Evolutionary conservation across 495 filamentous ascomycete species (phyloP).

Genomic region (Aspergillus baeticus): DNA sequence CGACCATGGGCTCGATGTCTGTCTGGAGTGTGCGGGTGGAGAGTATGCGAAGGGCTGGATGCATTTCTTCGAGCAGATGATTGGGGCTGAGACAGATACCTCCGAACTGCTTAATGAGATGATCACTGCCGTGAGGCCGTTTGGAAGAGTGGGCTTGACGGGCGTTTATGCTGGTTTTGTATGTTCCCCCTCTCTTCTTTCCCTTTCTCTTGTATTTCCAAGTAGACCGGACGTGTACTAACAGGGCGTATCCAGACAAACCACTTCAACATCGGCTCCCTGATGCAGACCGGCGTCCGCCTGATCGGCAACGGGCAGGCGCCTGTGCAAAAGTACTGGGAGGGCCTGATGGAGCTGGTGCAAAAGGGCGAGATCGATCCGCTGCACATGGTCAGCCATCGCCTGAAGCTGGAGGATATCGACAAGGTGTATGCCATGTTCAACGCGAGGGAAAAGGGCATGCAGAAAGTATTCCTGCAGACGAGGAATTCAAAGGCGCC

Average conservation of each 20-base stretch:
- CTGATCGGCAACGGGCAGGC: slow-evolving; percentile 84
- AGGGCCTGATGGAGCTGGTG: slow-evolving; percentile 68
- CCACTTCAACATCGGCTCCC: slow-evolving; percentile 78
- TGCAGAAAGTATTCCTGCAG: slow-evolving; percentile 73
- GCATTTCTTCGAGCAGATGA: slow-evolving; percentile 70
- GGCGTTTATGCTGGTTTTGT: slow-evolving; percentile 83
- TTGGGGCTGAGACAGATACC: slow-evolving; percentile 82
- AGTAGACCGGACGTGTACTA: neutral
- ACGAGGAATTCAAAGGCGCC: slow-evolving; percentile 63
- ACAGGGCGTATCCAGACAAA: slow-evolving; percentile 59
- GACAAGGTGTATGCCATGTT: slow-evolving; percentile 70
- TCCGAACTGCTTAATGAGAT: slow-evolving; percentile 88
- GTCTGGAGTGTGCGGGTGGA: slow-evolving; percentile 80
- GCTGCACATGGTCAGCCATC: slow-evolving; percentile 75
- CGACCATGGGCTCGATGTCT: slow-evolving; percentile 69
- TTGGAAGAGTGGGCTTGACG: slow-evolving; percentile 73
- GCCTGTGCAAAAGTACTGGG: slow-evolving; percentile 83
- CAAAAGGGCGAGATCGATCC: slow-evolving; percentile 71
- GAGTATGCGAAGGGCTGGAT: slow-evolving; percentile 84
- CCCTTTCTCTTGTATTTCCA: neutral
- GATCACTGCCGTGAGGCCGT: slow-evolving; percentile 73
- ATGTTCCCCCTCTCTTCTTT: slow-evolving; percentile 28
- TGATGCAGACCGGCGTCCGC: slow-evolving; percentile 85
- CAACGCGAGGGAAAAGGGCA: slow-evolving; percentile 62
- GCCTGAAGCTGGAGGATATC: slow-evolving; percentile 72